Base-by-base conservation (phyloP, 1,284 basidiomycete genomes). In the Melampsora occidentalis region DNA sequence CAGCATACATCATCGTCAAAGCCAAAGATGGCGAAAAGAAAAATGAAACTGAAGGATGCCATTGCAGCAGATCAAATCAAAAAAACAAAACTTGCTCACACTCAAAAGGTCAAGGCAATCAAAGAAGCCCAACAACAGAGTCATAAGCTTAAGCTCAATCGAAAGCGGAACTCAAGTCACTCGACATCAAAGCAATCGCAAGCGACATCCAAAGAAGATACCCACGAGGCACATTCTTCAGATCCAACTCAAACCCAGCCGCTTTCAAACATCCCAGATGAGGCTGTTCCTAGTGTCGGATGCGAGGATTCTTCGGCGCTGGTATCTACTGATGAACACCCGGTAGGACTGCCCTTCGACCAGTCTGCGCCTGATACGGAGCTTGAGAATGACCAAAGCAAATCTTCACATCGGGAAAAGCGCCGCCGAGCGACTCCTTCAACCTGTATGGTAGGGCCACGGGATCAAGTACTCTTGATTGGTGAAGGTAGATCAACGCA, bases 401-500 rank as follows among this genome's bases (percentile, higher is more conserved):
- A n/a, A 22, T 9, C 53, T 14, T 57, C 53, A 9, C 53, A 57
- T 57, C 18, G 20, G n/a, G 18, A n/a, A 57, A 28, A n/a, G 28
- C n/a, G 18, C 53, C 53, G 6, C 53, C n/a, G 53, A 28, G 28
- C 18, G 53, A 57, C 53, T 28, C 53, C n/a, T 12, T 28, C 53
- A 57, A 57, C n/a, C n/a, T 57, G 53, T 35, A 69, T 69, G 68
- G 68, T 69, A 22, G 53, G 53, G 22, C 53, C 53, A 35, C n/a
- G 53, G 31, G 69, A 71, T 28, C 31, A 71, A 16, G 69, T 71
- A 22, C 62, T 71, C 12, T 31, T 71, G 22, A 61, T 71, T 20
- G 69, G 69, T 20, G 69, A 71, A 71, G 69, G 69, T 63, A 61
- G 39, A 39, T 71, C 22, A 16, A 20, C 28, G 35, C 62, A 46